Percentiles rank a stretch among this genome's conserved stretches.
Evolutionary conservation across 2,329 filamentous ascomycete genomes (phyloP).

Genomic region (Aspergillus calidoustus): DNA sequence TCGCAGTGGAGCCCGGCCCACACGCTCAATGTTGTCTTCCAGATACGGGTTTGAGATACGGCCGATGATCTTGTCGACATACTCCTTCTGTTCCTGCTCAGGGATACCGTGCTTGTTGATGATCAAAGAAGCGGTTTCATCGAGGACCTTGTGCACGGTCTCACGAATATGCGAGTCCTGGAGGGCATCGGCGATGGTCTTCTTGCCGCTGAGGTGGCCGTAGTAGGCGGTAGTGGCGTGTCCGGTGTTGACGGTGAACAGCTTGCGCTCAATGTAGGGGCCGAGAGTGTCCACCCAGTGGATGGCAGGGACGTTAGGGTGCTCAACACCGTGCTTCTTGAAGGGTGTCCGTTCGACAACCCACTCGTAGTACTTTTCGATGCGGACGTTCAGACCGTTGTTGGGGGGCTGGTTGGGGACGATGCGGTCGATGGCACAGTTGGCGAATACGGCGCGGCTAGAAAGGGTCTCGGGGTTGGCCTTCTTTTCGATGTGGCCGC

Average conservation of each 20-base stretch:
- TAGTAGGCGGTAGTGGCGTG: conserved; percentile 97
- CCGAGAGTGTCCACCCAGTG: conserved; percentile 90
- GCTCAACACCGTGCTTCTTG: conserved; percentile 61
- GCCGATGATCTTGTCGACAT: conserved; percentile 88
- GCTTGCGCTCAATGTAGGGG: conserved; percentile 98
- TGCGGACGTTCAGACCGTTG: conserved; percentile 84
- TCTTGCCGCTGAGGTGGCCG: conserved; percentile 83
- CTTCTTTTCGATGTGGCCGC: conserved; percentile 78
- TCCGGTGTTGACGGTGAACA: conserved; percentile 98
- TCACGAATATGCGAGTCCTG: conserved; percentile 78
- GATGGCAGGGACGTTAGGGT: conserved; percentile 81
- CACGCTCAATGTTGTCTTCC: conserved; percentile 91
- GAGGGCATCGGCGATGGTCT: conserved; percentile 87
- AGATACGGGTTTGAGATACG: conserved; percentile 93
- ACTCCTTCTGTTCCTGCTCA: conserved; percentile 75
- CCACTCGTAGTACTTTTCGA: conserved; percentile 99
- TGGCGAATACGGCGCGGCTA: conserved; percentile 84
- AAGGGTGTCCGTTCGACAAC: conserved; percentile 91
- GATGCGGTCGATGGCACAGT: conserved; percentile 98
- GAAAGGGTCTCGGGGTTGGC: conserved; percentile 70
- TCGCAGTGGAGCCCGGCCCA: conserved; percentile 89
- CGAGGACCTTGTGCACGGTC: conserved; percentile 77
- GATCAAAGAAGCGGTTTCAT: conserved; percentile 86
- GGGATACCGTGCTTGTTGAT: conserved; percentile 83
- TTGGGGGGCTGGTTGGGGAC: conserved; percentile 85